Conservation (phyloP, 2,329 filamentous ascomycete species). For the Arthrinium phaeospermum region DNA sequence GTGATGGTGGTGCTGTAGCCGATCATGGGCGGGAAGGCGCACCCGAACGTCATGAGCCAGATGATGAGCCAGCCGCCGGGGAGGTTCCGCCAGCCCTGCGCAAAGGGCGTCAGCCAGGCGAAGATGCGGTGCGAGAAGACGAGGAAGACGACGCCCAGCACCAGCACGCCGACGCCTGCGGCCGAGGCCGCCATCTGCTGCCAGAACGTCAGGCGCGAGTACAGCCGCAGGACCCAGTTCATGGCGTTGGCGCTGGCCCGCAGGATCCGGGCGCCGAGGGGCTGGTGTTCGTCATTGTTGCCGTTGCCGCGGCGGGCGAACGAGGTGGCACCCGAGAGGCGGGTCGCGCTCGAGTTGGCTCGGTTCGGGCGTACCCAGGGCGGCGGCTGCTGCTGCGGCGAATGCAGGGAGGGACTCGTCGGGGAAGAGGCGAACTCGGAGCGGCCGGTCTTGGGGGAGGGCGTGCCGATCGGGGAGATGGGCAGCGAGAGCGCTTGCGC, state of each 20-base stretch:
- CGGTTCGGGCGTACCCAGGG: constrained; percentile 43
- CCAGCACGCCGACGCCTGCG: constrained; percentile 55
- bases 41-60: constrained; percentile 75
- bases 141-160: constrained; percentile 70
- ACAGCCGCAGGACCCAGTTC: constrained; percentile 53
- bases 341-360: constrained; percentile 38
- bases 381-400: constrained; percentile 43
- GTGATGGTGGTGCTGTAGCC: constrained; percentile 79
- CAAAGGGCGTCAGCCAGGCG: constrained; percentile 72
- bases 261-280: constrained; percentile 47
- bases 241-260: constrained; percentile 48
- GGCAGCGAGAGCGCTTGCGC: constrained; percentile 55
- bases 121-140: constrained; percentile 84
- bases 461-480: constrained; percentile 37
- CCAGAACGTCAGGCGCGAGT: constrained; percentile 60
- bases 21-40: constrained; percentile 85
- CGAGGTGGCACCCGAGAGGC: constrained; percentile 46
- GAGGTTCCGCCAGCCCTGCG: constrained; percentile 77
- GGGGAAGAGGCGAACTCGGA: constrained; percentile 37
- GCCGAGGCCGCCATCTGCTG: constrained; percentile 66
- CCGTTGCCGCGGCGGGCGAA: constrained; percentile 43
- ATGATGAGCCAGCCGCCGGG: constrained; percentile 76
- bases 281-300: constrained; percentile 28
- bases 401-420: constrained; percentile 26
- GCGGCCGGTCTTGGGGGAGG: constrained; percentile 28